Base-by-base conservation (phyloP, 73 alveolate species). In the Paramecium caudatum region DNA sequence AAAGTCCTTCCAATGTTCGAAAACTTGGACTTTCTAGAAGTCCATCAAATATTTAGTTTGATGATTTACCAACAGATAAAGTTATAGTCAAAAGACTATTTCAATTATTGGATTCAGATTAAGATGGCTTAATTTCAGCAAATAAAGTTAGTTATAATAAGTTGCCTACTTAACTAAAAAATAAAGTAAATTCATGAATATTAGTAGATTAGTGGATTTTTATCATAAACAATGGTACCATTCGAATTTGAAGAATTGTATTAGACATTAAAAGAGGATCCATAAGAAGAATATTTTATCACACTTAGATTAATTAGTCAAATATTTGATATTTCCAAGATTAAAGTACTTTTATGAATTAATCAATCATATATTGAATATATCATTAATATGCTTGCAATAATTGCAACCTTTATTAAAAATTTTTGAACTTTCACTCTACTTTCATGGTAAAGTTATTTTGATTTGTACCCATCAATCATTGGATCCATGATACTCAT, bases 401-500 rank as follows among this genome's bases (percentile, higher is more conserved):
- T 27, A 1, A 23, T 55, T 23, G 80, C 45, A 55, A 55, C 23
- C 30, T 55, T 3, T 10, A 55, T 1, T 23, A 23, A 21, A 55
- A 5, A 23, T 23, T 55, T 55, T 55, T 5, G 23, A 6, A 23
- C 21, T 55, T 55, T 55, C 13, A 9, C 13, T 55, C 46, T 55
- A 23, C 4, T 55, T 25, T 8, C 46, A 10, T 55, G 27, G 30
- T 23, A 23, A 27, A 23, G 13, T 55, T 55, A 55, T 21, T 55
- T 2, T 1, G 25, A 23, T 23, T 23, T 55, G n/a, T 10, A 23
- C 30, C 80, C 80, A 12, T 37, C 30, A 5, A 45, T 45, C 10
- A 47, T 47, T 10, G 80, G 80, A 82, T 91, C 87, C 84, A 91
- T 88, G 1, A 91, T 33, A 7, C 46, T n/a, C 45, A 91, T 87